Base-by-base conservation (phyloP, 129 eudicot genomes). In the Saposhnikovia divaricata region DNA sequence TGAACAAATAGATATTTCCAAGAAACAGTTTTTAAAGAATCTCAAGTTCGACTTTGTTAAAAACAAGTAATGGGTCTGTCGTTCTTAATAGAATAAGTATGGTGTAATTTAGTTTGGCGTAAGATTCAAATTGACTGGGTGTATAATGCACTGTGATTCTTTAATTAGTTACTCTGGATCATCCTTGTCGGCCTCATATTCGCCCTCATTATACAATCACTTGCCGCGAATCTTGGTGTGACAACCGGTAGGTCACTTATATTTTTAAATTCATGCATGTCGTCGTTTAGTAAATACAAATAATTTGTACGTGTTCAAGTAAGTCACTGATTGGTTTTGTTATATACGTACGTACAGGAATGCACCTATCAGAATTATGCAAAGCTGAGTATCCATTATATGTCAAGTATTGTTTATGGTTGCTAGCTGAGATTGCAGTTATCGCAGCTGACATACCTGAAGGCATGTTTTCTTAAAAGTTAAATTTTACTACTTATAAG, bases 151-250 rank as follows among this genome's bases (percentile, higher is more conserved):
- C 16, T 39, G 43, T 71, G 25, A 39, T 21, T 73, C 11, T 82
- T 19, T 43, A 89, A 91, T 83, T 89, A 89, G 93, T 83, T 89
- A 44, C 86, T 89, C 31, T 87, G 91, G 93, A 75, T 89, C 34
- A 80, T 89, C 50, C 85, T 89, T 23, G 80, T 89, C 27, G 93
- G 93, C 42, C 69, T 89, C 44, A 80, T 85, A 39, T 89, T 89
- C 11, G 93, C 93, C 63, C 93, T 87, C 9, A 81, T 89, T 21
- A 89, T 89, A 80, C 91, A 89, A 72, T 89, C 93, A 47, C 91
- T 88, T 13, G 90, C 93, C 2, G 93, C 93, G 23, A 89, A 89
- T 79, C 91, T 89, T 69, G 93, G 93, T 71, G 93, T 89, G 40
- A 84, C 83, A 81, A 89, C 93, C 0, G 91, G 93, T 87, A 83